Evolutionary conservation across 169 alveolate species (phyloP).

Genomic region (Cystoisospora suis): DNA sequence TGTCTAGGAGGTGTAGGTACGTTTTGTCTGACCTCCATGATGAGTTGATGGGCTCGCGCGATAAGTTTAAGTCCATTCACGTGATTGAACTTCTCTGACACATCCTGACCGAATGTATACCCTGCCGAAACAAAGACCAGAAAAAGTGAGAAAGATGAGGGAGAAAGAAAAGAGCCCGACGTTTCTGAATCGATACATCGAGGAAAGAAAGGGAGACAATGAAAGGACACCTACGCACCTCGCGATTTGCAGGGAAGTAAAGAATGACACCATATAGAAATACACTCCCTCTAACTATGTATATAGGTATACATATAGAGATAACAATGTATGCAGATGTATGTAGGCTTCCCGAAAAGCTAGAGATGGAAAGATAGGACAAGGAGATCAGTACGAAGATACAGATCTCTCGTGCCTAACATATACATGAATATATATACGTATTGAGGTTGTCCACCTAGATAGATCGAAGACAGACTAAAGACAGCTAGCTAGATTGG

Average conservation of each 20-base stretch:
- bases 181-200: no score
- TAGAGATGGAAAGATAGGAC: not conserved
- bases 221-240: no score
- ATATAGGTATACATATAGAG: not conserved
- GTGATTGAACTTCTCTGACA: slow-evolving; percentile 91
- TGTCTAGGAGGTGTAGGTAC: no score
- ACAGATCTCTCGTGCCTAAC: no score
- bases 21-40: slow-evolving; percentile 94
- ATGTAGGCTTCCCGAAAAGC: not conserved
- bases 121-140: slow-evolving; percentile 70
- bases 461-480: not conserved
- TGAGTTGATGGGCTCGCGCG: slow-evolving; percentile 99
- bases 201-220: no score
- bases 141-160: not conserved
- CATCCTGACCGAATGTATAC: slow-evolving; percentile 98
- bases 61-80: slow-evolving; percentile 94
- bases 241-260: not conserved
- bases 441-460: not conserved
- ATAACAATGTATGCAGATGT: not conserved
- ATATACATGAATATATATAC: no score
- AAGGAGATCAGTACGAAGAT: not conserved
- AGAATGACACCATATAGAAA: no score
- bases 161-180: not conserved
- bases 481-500: not conserved
- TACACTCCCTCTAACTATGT: no score